phyloP scores from a whole-genome alignment of 768 basidiomycete species.

The Pleurotus tuber-regium region DNA sequence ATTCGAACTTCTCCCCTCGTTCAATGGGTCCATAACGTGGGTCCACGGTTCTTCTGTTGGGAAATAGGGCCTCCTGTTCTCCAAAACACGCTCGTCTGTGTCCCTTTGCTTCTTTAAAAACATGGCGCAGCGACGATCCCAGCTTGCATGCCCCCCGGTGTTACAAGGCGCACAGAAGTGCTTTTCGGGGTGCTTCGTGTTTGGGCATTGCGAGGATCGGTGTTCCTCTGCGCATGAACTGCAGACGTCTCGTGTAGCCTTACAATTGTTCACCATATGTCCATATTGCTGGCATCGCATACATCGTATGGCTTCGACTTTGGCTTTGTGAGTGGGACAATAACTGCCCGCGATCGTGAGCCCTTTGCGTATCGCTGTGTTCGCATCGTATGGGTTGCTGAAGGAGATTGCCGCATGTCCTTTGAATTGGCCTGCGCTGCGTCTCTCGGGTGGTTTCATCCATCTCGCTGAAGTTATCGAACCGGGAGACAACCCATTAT shows the following conservation, averaged over 20 bases:
- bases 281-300: constrained; percentile 2
- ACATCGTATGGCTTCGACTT: not conserved
- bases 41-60: constrained; percentile 7
- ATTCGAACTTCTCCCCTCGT: too few relatives aligned
- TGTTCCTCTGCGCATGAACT: not conserved
- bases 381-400: not conserved
- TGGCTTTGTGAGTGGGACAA: not conserved
- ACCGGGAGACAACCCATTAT: not conserved
- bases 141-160: not conserved
- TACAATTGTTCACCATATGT: not conserved
- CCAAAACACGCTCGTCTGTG: not conserved
- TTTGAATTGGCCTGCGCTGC: not conserved
- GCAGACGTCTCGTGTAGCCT: not conserved
- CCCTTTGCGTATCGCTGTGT: not conserved
- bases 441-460: not conserved
- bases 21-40: not conserved
- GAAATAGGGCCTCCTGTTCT: not conserved
- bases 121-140: not conserved
- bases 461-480: not conserved
- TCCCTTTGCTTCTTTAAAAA: not conserved
- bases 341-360: not conserved
- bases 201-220: not conserved
- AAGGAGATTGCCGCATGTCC: not conserved
- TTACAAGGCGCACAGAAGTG: not conserved
- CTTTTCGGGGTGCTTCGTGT: not conserved